phyloP scores from a whole-genome alignment of 129 eudicot species.

The Helianthus annuus region HanXRQr2.0-SUNRISE NC_035436.2:141958567-141959066 shows the following conservation, averaged over 20 bases:
- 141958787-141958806: not conserved
- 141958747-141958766: conserved; percentile 4
- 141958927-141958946: conserved; percentile 34
- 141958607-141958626: not conserved
- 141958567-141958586: not conserved
- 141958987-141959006: not conserved
- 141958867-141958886: conserved; percentile 36
- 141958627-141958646: not conserved
- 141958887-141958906: conserved; percentile 99
- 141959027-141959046: not conserved
- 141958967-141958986: not conserved
- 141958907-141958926: conserved; percentile 77
- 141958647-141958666: not conserved
- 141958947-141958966: not conserved
- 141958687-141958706: not conserved
- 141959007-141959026: not conserved
- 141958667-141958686: not conserved
- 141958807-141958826: not conserved
- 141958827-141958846: not conserved
- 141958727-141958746: not conserved
- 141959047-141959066: not conserved
- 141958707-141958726: not conserved
- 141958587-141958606: not conserved
- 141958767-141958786: not conserved
- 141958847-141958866: conserved; percentile 15